Base-by-base conservation (phyloP, 2,329 filamentous ascomycete genomes). In the Pyrenochaeta sp. region DNA sequence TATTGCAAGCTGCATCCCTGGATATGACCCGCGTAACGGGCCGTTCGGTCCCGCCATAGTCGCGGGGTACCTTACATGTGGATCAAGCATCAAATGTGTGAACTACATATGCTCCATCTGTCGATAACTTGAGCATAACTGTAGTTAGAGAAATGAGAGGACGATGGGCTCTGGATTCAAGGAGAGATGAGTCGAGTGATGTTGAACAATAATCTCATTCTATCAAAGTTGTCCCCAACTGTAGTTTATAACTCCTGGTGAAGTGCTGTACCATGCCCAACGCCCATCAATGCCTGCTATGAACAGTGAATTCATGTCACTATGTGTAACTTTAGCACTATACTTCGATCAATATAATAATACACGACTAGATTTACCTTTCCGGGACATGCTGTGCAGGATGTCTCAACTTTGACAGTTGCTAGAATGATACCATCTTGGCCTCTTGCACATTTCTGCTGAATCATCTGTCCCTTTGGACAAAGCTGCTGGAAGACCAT, bases 401-500 rank as follows among this genome's bases (percentile, higher is more conserved):
- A 42, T 13, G 66, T 67, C 47, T 76, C 74, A 1, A 77, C 52
- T 44, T 72, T 73, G 44, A 77, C 61, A 0, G 68, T 72, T 0
- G 69, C 69, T 19, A 72, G 57, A 25, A 77, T 76, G 7, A 64
- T 65, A 1, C 74, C 74, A 32, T 74, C 70, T 3, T 72, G 62
- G 4, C 73, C 73, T 13, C 68, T 52, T 1, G 65, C 63, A 28
- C 74, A 77, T 47, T 67, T 74, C 50, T 68, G 67, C 57, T 76
- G 73, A 10, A 63, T 69, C 65, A 75, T 71, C 25, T 75, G 72
- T 5, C 67, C 72, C 19, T 66, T 68, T 2, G 65, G 36, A 27
- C 73, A 77, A 24, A 72, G 59, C 46, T 72, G 63, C 34, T 71
- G 67, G 52, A 77, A 68, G 10, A 75, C 56, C 65, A 74, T 80